These are phyloP conservation scores for Fusarium sp. DNA, from an alignment of 2,329 filamentous ascomycete genomes.

Conservation along the genomic window DNA sequence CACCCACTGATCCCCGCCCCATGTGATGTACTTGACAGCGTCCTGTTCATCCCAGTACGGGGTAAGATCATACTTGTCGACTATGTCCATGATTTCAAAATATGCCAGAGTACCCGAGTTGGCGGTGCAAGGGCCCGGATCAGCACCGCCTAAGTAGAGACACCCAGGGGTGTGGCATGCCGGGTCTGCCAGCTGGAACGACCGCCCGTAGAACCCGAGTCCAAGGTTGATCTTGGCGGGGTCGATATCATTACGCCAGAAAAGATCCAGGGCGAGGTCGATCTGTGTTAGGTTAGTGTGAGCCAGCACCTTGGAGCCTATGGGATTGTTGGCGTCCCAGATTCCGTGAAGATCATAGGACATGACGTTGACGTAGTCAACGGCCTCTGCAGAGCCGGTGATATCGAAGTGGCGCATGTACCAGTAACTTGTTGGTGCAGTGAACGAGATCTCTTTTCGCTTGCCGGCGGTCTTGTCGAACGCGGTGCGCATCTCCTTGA, in stretches of 20 bases:
- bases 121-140: conserved; percentile 35
- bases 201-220: conserved; percentile 54
- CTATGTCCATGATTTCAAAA: conserved; percentile 41
- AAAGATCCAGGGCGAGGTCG: conserved; percentile 52
- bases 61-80: conserved; percentile 36
- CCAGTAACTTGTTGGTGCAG: conserved; percentile 44
- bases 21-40: conserved; percentile 50
- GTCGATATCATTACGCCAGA: conserved; percentile 57
- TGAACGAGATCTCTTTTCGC: conserved; percentile 31
- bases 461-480: not conserved
- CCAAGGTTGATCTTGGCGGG: conserved; percentile 58
- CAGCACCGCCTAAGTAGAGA: conserved; percentile 16
- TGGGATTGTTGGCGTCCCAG: conserved; percentile 52
- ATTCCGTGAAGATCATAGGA: conserved; percentile 56
- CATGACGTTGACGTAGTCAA: conserved; percentile 56
- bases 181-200: conserved; percentile 30
- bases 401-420: conserved; percentile 44
- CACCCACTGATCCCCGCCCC: conserved; percentile 55
- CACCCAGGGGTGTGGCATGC: conserved; percentile 33
- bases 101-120: conserved; percentile 42
- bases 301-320: conserved; percentile 48
- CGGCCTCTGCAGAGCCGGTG: conserved; percentile 17
- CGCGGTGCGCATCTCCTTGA: conserved; percentile 21
- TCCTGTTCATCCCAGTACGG: conserved; percentile 43
- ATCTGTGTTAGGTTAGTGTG: conserved; percentile 64